These are phyloP conservation scores for Candida maesae DNA, from an alignment of 805 yeast species.

Conservation along the genomic window DNA sequence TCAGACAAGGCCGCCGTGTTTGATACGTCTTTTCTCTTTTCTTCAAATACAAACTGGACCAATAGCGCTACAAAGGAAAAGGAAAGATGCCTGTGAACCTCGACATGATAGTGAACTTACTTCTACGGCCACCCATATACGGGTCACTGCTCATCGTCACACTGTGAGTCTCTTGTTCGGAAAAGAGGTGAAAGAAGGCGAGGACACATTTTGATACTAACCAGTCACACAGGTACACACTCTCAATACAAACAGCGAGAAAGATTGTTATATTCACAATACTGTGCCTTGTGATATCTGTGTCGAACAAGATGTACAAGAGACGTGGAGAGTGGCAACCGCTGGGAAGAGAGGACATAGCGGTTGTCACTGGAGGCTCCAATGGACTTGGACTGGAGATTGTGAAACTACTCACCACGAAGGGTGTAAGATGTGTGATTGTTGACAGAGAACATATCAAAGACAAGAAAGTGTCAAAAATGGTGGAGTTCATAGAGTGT, in stretches of 20 bases:
- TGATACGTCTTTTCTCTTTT: no score
- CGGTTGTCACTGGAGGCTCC: constrained; percentile 37
- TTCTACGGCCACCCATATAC: neutral
- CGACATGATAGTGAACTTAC: no score
- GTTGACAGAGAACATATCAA: constrained; percentile 27
- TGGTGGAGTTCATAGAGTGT: constrained; percentile 50
- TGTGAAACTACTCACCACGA: constrained; percentile 16
- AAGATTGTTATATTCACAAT: neutral
- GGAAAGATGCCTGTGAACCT: no score
- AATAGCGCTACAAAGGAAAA: no score
- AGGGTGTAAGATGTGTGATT: constrained; percentile 23
- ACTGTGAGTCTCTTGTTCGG: neutral
- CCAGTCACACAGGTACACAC: neutral
- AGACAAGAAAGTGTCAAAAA: constrained; percentile 5
- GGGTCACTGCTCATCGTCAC: neutral
- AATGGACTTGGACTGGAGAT: constrained; percentile 34
- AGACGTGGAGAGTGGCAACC: constrained; percentile 22
- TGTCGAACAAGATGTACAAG: constrained; percentile 10
- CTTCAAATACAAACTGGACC: no score
- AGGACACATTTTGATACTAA: no score
- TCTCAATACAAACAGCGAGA: constrained; percentile 2
- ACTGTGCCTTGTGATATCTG: neutral
- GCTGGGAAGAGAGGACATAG: constrained; percentile 17
- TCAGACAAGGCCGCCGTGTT: no score
- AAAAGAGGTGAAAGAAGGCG: neutral